Evolutionary conservation across 2,329 filamentous ascomycete species (phyloP), one percentile per base, ranked within the genome.

Genomic region (Phyllosticta paracitricarpa): DNA sequence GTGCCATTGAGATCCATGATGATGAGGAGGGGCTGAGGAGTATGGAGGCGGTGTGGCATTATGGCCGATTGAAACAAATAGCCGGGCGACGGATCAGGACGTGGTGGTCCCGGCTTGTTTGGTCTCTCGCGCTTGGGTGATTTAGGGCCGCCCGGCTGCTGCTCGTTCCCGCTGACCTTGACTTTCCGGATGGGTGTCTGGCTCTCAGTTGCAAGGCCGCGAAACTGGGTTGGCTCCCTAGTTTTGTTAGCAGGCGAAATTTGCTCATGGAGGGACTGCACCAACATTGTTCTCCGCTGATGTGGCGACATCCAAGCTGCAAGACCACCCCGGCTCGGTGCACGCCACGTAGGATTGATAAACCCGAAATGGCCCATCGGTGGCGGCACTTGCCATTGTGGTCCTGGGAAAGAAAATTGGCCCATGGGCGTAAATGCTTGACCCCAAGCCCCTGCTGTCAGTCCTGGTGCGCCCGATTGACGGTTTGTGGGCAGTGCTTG

Each of bases 1-100:
- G 93, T 97, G 64, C 94, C 94, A 73, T 97, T 99, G 48, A 99
- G 83, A 75, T 99, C 94, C 64, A 97, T 83, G 55, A 97, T 83
- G 57, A 99, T 79, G 24, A 99, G 84, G 35, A 96, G 81, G 17
- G 82, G 82, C 51, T 84, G 83, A 1, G 14, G 82, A 0, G 72
- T 57, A 0, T 73, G 51, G 3, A 82, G 62, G 1, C 63, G 64
- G 5, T 63, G 63, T 0, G 71, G 67, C 24, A 65, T 63, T 12
- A 73, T 17, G 66, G 75, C 70, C 1, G 88, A 79, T 58, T 80
- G 79, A 3, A 69, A 59, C n/a, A 90, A 76, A 73, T 95, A 95
- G 55, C 73, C 69, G 0, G 73, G 54, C 1, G 82, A 81, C 0
- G 89, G 84, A 0, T 81, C 69, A 0, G 90, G 89, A 25, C 86